Conservation (phyloP, 129 eudicot genomes). For the Flaveria sonorensis region DNA sequence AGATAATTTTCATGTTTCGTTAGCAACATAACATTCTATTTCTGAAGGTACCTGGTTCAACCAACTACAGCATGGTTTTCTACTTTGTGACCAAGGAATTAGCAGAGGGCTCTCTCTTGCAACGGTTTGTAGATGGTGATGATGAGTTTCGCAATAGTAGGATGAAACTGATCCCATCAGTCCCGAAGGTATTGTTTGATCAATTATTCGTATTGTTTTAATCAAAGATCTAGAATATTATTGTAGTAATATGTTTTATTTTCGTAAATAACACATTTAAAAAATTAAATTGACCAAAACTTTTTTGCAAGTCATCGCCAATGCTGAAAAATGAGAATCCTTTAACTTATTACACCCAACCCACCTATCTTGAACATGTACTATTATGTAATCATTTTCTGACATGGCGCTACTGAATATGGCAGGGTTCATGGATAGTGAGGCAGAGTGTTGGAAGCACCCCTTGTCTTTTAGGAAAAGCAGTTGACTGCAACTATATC, state of each 20-base stretch:
- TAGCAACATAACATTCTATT: constrained; percentile 19
- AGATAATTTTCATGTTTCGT: background rate
- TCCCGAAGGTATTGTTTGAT: constrained; percentile 72
- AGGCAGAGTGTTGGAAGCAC: constrained; percentile 99
- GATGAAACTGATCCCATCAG: constrained; percentile 93
- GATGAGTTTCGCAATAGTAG: constrained; percentile 98
- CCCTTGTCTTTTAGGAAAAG: constrained; percentile 95
- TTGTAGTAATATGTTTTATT: background rate
- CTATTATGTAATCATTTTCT: background rate
- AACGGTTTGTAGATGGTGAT: constrained; percentile 98
- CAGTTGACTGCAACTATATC: constrained; percentile 96
- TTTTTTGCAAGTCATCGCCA: background rate
- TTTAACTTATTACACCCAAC: no score
- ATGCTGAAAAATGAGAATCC: background rate
- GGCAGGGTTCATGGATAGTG: constrained; percentile 98
- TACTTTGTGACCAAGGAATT: constrained; percentile 76
- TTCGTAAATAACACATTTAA: background rate
- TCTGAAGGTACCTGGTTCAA: constrained; percentile 90
- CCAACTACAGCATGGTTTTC: constrained; percentile 96
- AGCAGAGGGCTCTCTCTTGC: constrained; percentile 79
- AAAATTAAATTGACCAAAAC: background rate
- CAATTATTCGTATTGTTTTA: background rate
- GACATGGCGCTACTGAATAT: constrained; percentile 21
- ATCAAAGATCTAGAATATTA: background rate
- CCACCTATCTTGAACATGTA: background rate